Conservation (phyloP, 768 basidiomycete species). For the Hygrocybe punicea region DNA sequence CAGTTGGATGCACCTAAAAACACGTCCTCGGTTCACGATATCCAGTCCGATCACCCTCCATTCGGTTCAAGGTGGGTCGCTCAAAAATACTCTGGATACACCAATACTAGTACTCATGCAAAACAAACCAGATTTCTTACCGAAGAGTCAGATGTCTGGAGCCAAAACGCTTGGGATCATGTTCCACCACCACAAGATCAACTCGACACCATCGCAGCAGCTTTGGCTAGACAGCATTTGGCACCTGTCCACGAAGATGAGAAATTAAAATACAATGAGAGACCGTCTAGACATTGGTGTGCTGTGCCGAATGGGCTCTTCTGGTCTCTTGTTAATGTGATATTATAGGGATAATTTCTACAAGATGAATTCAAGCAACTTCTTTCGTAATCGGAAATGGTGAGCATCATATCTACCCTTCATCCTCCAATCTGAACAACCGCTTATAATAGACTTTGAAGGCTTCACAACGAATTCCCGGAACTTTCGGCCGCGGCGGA, state of each 20-base stretch:
- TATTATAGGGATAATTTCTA: slow-evolving; percentile 87
- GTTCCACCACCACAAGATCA: slow-evolving; percentile 83
- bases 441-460: slow-evolving; percentile 23
- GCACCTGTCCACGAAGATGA: slow-evolving; percentile 75
- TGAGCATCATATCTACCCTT: slow-evolving; percentile 22
- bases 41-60: slow-evolving; percentile 52
- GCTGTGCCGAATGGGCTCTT: too few species aligned
- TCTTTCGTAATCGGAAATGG: slow-evolving; percentile 96
- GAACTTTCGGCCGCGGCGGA: slow-evolving; percentile 73
- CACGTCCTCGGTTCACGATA: slow-evolving; percentile 66
- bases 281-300: slow-evolving; percentile 71
- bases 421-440: background rate
- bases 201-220: slow-evolving; percentile 61
- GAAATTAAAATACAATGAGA: slow-evolving; percentile 66
- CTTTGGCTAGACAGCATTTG: slow-evolving; percentile 65
- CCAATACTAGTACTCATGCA: slow-evolving; percentile 7
- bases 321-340: slow-evolving; percentile 11
- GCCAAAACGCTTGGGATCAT: slow-evolving; percentile 89
- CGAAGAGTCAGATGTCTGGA: slow-evolving; percentile 71
- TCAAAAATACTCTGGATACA: background rate
- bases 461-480: slow-evolving; percentile 93
- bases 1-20: slow-evolving; percentile 27
- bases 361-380: slow-evolving; percentile 77
- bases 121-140: slow-evolving; percentile 56
- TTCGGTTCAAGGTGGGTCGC: slow-evolving; percentile 63